A percentile compares a stretch with the other conserved stretches of the same genome.
These are phyloP conservation scores for Wickerhamiella australiensis DNA, from an alignment of 805 yeast species.

Conservation along the genomic window DNA sequence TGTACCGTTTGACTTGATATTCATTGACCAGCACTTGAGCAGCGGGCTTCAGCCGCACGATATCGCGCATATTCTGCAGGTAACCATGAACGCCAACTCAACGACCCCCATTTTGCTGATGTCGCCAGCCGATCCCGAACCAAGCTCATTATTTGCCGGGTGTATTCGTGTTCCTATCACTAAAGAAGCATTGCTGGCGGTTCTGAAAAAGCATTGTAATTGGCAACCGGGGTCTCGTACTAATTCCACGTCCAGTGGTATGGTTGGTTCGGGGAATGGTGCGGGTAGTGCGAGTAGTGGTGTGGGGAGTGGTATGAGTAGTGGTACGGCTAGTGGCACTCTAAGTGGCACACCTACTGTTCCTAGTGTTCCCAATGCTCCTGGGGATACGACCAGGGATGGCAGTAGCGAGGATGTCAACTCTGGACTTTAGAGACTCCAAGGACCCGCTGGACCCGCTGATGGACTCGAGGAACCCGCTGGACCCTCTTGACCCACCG, in stretches of 20 bases:
- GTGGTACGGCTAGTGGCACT: background rate
- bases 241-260: background rate
- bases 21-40: constrained; percentile 48
- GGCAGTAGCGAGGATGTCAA: too few species aligned
- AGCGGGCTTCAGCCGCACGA: constrained; percentile 44
- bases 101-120: constrained; percentile 73
- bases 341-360: too few species aligned
- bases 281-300: too few species aligned
- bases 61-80: constrained; percentile 63
- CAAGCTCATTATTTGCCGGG: constrained; percentile 41
- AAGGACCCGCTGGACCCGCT: too few species aligned
- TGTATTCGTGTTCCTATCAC: constrained; percentile 63
- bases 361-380: background rate
- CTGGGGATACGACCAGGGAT: background rate
- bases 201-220: constrained; percentile 26
- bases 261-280: too few species aligned
- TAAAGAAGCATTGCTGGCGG: constrained; percentile 26
- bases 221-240: constrained; percentile 21
- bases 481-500: too few species aligned
- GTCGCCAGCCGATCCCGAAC: constrained; percentile 20
- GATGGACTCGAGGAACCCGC: too few species aligned
- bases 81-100: constrained; percentile 69
- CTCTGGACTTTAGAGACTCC: too few species aligned
- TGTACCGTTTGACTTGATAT: constrained; percentile 70
- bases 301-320: too few species aligned